These are phyloP conservation scores for Torulaspora microellipsoides DNA, from an alignment of 805 yeast genomes.

Conservation along the genomic window DNA sequence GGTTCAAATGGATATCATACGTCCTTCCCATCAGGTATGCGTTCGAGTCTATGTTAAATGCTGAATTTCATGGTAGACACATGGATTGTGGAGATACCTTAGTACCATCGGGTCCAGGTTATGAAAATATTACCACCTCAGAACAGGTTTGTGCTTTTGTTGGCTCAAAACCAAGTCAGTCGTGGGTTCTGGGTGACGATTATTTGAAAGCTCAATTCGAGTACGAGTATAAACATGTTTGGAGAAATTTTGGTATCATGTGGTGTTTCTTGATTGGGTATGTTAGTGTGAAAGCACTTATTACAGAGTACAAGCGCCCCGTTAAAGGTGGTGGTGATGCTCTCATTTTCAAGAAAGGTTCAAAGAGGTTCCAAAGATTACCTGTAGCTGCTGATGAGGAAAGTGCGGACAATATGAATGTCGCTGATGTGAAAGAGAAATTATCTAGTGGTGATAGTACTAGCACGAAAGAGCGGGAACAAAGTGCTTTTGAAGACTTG, in stretches of 20 bases:
- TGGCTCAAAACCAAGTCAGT: slow-evolving; percentile 55
- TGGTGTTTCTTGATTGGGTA: slow-evolving; percentile 41
- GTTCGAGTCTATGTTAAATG: slow-evolving; percentile 57
- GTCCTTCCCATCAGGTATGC: slow-evolving; percentile 50
- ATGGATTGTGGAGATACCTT: slow-evolving; percentile 31
- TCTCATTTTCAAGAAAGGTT: slow-evolving; percentile 53
- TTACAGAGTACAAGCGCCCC: slow-evolving; percentile 26
- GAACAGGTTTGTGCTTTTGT: slow-evolving; percentile 52
- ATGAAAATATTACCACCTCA: slow-evolving; percentile 35
- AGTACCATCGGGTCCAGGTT: slow-evolving; percentile 56
- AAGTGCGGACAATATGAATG: slow-evolving; percentile 12
- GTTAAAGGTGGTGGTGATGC: slow-evolving; percentile 35
- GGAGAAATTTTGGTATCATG: slow-evolving; percentile 77
- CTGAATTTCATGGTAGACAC: slow-evolving; percentile 51
- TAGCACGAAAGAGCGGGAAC: slow-evolving; percentile 6
- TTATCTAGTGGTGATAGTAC: slow-evolving; percentile 12
- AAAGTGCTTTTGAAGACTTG: slow-evolving; percentile 24
- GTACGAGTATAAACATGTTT: slow-evolving; percentile 55
- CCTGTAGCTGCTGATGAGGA: slow-evolving; percentile 17
- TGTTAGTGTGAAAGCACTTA: slow-evolving; percentile 16
- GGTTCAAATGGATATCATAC: slow-evolving; percentile 62
- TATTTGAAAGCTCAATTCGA: slow-evolving; percentile 47
- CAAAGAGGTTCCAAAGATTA: slow-evolving; percentile 13
- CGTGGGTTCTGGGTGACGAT: slow-evolving; percentile 52
- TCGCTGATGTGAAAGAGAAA: slow-evolving; percentile 16